Evolutionary conservation across 2,329 filamentous ascomycete genomes (phyloP), one percentile per base, ranked within the genome.

Genomic region (Ophiostoma sp.): DNA sequence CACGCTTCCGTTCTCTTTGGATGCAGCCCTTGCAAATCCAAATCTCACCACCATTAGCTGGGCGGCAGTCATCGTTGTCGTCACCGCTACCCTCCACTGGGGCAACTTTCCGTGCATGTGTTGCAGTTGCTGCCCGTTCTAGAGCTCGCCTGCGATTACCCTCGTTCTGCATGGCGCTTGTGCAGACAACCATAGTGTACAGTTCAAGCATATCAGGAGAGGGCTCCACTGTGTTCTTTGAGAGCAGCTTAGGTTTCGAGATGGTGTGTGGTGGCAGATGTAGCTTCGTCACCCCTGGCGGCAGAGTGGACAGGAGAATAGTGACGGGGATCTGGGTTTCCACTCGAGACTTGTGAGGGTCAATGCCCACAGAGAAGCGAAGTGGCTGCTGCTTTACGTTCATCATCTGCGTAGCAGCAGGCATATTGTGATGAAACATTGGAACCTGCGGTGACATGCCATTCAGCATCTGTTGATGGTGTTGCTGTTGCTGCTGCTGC

Each of bases 241-340:
- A 88, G 64, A 96, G 84, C 33, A 97, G 85, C 79, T 98, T 98
- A 7, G 94, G 92, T 78, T 98, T 98, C 27, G 94, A 95, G 69
- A 99, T 95, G 0, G 93, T 96, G 77, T 97, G 90, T 3, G 90
- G 88, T 4, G 94, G 95, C 20, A 99, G 85, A 76, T 96, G 93
- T 68, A 98, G 82, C 77, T 90, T 92, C 73, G 90, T 91, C 71
- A 94, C 87, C 13, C 90, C 90, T 0, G 84, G 81, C 1, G 94
- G 93, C 66, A 96, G 82, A 27, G 91, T 88, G 71, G 88, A 89
- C 54, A 98, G 80, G 0, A 89, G 90, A 79, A 98, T 85, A 76
- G 90, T 90, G 74, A 97, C 92, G 10, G 91, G 92, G 75, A 98
- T 97, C 77, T 98, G 95, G 0, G 95, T 98, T 81, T 99, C 95